Percentiles rank a stretch among this genome's conserved stretches.
Evolutionary conservation across 2,329 filamentous ascomycete genomes (phyloP).

Genomic region (Trichoderma sp.): DNA sequence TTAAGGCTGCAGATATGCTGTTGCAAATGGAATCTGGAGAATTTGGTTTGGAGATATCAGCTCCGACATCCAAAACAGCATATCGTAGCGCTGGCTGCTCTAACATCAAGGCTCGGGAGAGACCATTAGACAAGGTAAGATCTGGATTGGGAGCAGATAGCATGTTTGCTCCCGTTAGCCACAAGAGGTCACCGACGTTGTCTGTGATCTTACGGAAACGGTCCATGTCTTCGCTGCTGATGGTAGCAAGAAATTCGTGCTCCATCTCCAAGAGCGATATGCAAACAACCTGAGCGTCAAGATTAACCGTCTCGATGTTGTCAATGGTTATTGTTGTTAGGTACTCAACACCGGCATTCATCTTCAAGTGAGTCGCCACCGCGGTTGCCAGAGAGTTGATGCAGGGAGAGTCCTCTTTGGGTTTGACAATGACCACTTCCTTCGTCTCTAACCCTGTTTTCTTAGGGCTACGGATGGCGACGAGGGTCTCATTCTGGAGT

Average conservation of each 20-base stretch:
- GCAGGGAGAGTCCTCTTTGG: neutral
- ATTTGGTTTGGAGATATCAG: neutral
- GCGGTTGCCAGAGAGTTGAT: neutral
- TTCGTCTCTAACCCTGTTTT: neutral
- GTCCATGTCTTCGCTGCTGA: conserved; percentile 7
- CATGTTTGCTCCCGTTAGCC: conserved; percentile 6
- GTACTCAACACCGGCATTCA: neutral
- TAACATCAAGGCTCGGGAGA: neutral
- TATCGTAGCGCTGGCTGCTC: conserved; percentile 6
- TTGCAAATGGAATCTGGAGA: neutral
- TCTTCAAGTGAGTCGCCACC: neutral
- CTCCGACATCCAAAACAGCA: neutral
- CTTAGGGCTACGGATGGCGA: neutral
- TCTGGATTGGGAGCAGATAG: conserved; percentile 2
- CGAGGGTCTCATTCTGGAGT: neutral
- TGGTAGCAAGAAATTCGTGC: neutral
- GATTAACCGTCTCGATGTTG: neutral
- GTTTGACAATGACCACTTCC: neutral
- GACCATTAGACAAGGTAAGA: conserved; percentile 1
- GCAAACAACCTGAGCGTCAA: neutral
- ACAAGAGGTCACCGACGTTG: neutral
- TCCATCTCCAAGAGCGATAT: conserved; percentile 5
- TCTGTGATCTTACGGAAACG: conserved; percentile 9
- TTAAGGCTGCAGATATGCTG: neutral
- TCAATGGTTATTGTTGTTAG: neutral